Percentiles rank a stretch among this genome's conserved stretches.
phyloP scores from a whole-genome alignment of 1,284 basidiomycete genomes.

The Ganoderma multipileum region DNA sequence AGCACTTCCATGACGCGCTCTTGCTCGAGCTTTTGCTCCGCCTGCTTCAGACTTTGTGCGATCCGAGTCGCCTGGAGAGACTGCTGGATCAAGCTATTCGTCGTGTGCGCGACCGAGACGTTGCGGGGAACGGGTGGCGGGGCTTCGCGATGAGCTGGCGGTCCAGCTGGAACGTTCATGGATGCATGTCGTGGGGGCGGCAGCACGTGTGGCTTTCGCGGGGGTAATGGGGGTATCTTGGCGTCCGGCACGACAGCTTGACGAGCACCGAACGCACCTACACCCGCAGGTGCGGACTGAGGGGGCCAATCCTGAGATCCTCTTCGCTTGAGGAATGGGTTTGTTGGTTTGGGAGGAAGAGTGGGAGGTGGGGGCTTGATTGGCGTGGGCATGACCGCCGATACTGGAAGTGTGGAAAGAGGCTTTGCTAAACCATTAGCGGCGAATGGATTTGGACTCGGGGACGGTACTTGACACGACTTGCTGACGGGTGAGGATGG shows the following conservation, averaged over 20 bases:
- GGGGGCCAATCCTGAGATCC: slow-evolving; percentile 30
- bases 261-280: slow-evolving; percentile 18
- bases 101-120: slow-evolving; percentile 23
- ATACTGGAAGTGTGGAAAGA: background rate
- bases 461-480: slow-evolving; percentile 19
- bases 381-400: slow-evolving; percentile 13
- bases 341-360: slow-evolving; percentile 41
- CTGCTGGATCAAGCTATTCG: slow-evolving; percentile 63
- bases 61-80: slow-evolving; percentile 73
- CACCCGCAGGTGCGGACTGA: slow-evolving; percentile 23
- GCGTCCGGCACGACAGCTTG: slow-evolving; percentile 19
- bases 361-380: slow-evolving; percentile 26
- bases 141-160: slow-evolving; percentile 14
- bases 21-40: slow-evolving; percentile 69
- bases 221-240: slow-evolving; percentile 40
- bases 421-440: slow-evolving; percentile 2
- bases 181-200: slow-evolving; percentile 42
- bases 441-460: slow-evolving; percentile 32
- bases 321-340: slow-evolving; percentile 45
- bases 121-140: slow-evolving; percentile 20
- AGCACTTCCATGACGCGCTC: slow-evolving; percentile 75
- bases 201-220: slow-evolving; percentile 38
- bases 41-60: slow-evolving; percentile 70
- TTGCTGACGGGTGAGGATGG: slow-evolving; percentile 26
- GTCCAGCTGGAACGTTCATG: slow-evolving; percentile 20